A percentile compares a stretch with the other conserved stretches of the same genome.
phyloP scores from a whole-genome alignment of 768 basidiomycete species.

The Tylopilus sp. region DNA sequence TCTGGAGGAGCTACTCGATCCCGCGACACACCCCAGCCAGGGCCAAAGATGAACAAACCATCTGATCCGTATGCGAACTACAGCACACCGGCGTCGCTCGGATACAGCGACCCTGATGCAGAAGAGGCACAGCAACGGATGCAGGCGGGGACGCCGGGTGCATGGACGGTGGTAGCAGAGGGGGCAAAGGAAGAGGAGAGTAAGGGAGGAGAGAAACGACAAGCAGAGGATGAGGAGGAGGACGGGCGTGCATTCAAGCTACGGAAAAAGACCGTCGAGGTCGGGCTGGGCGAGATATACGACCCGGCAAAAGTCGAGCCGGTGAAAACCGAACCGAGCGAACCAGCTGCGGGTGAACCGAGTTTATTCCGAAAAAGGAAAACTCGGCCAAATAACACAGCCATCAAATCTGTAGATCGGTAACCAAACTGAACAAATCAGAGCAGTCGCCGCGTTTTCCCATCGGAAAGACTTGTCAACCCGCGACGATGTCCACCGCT shows the following conservation, averaged over 20 bases:
- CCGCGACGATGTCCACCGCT: neutral
- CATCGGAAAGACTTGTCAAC: neutral
- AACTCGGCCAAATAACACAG: neutral
- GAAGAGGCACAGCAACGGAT: conserved; percentile 61
- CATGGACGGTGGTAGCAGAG: conserved; percentile 63
- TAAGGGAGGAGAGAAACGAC: conserved; percentile 26
- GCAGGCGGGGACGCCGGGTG: conserved; percentile 68
- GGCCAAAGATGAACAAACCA: conserved; percentile 47
- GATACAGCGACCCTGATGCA: conserved; percentile 73
- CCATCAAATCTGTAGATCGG: neutral
- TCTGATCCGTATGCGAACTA: conserved; percentile 79
- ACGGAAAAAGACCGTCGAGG: conserved; percentile 54
- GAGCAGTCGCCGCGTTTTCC: neutral
- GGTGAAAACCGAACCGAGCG: conserved; percentile 11
- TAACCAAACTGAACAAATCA: neutral
- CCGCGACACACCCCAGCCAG: conserved; percentile 30
- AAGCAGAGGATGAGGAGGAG: conserved; percentile 47
- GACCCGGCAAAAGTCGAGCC: conserved; percentile 55
- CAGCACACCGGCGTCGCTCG: conserved; percentile 81
- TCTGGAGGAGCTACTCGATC: conserved; percentile 7
- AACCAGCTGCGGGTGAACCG: conserved; percentile 5
- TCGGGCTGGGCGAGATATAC: conserved; percentile 75
- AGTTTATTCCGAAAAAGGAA: conserved; percentile 23
- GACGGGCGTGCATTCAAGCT: conserved; percentile 60
- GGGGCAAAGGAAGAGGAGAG: neutral